Evolutionary conservation across 805 yeast species (phyloP), one percentile per base, ranked within the genome.

Genomic region (Barnettozyma californica): DNA sequence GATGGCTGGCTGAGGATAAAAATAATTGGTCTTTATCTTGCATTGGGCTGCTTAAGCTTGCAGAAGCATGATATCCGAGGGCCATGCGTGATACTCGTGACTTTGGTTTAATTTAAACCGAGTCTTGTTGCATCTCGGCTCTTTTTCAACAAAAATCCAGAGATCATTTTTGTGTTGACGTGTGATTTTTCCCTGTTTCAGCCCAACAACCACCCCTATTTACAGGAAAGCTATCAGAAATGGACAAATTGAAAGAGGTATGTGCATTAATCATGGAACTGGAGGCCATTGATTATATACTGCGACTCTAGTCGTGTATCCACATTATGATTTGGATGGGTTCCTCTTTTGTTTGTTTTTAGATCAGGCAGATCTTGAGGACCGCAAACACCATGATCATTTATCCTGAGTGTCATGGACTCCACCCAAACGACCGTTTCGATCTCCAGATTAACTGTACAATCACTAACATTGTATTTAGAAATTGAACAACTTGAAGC

Each of bases 401-500:
- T 29, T 29, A 23, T 23, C 25, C 5, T 23, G 25, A 13, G 14
- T n/a, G n/a, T 14, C 33, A 29, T 13, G 33, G 7, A 29, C n/a
- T 29, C 16, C 16, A 13, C 7, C 9, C 3, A 5, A 16, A 25
- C 9, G 46, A 43, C 35, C 46, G 3, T 19, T 18, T 25, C 14
- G 20, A 36, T 7, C 21, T 21, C 18, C 14, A 18, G 6, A 35
- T 11, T 4, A 18, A 16, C 8, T 23, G 26, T 21, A 7, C 10
- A 27, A 14, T 14, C 45, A 52, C 59, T 58, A 52, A 56, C 57
- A 44, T 9, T 25, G 10, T 1, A 1, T 27, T 8, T 44, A 87
- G 95, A 90, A 89, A 80, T 76, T 90, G 74, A 84, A 75, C 77
- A 83, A 83, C 71, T 82, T 94, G 70, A 91, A 92, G 74, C 76